These are phyloP conservation scores for Penicillium manginii DNA, from an alignment of 495 filamentous ascomycete genomes.

Conservation along the genomic window DNA sequence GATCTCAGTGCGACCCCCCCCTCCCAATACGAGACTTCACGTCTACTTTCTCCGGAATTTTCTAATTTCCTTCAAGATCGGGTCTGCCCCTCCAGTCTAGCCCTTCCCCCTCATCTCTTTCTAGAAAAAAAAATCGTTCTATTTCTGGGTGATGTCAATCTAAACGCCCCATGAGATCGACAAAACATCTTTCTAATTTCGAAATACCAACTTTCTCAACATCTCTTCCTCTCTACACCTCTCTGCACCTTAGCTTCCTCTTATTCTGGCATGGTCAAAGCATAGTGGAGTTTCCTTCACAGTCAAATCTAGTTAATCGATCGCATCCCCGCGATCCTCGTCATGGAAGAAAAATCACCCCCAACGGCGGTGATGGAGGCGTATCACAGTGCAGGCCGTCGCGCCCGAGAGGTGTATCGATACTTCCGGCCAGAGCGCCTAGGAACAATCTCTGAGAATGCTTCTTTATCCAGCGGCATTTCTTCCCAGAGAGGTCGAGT, in stretches of 20 bases:
- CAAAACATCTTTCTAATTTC: too few relatives aligned
- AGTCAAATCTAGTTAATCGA: neutral
- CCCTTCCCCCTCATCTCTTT: neutral
- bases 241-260: neutral
- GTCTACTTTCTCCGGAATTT: neutral
- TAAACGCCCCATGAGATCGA: too few relatives aligned
- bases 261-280: neutral
- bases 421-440: conserved; percentile 46
- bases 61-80: neutral
- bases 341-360: conserved; percentile 27
- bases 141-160: too few relatives aligned
- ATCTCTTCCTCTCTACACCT: neutral
- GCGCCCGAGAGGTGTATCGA: conserved; percentile 51
- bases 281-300: neutral
- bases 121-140: too few relatives aligned
- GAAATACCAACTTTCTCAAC: neutral
- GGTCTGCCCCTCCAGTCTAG: neutral
- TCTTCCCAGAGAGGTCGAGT: neutral
- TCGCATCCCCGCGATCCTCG: neutral
- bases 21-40: neutral
- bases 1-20: neutral
- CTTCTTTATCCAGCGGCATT: conserved; percentile 6
- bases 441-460: conserved; percentile 10
- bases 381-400: conserved; percentile 33
- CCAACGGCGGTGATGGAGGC: neutral